Base-by-base conservation (phyloP, 495 filamentous ascomycete genomes). In the Neurospora tetraspora region DNA sequence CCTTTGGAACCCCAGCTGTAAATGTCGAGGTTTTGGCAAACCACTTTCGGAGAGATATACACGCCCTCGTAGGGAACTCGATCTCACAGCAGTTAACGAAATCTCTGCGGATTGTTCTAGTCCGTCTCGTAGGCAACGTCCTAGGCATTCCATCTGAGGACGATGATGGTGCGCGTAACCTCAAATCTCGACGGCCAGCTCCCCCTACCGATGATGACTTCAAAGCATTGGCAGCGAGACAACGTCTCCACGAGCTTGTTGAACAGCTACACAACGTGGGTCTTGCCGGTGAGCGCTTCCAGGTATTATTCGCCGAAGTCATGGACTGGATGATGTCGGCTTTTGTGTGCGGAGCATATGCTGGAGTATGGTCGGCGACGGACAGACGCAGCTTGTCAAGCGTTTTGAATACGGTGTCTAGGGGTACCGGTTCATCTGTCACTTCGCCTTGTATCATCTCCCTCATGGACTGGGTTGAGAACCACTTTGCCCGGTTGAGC, bases 271-370 rank as follows among this genome's bases (percentile, higher is more conserved):
- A 90, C 71, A 86, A 88, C 34, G 89, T 94, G 9, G 94, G 93
- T 0, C 79, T 97, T 69, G 92, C 89, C 11, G 91, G 91, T 9
- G 89, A 92, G 73, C 86, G 85, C 71, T 92, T 92, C 69, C 91
- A 94, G 77, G 86, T 91, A 61, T 85, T 91, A 14, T 93, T 96
- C 75, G 93, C 92, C 31, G 85, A 89, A 73, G 86, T 93, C 59
- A 92, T 94, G 87, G 87, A 91, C 75, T 79, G 83, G 23, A 86
- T 90, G 77, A 88, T 94, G 87, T 88, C 85, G n/a, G 80, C 85
- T 37, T 91, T 91, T 76, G 85, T 94, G 40, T 84, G 82, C 43
- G 81, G 85, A 14, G 85, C 87, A 0, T 94, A 90, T 77, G 84
- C 87, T 6, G 84, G 83, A 0, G 78, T 88, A 68, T 93, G 91